phyloP scores from a whole-genome alignment of 2,329 filamentous ascomycete species.

The Aspergillus texensis region DNA sequence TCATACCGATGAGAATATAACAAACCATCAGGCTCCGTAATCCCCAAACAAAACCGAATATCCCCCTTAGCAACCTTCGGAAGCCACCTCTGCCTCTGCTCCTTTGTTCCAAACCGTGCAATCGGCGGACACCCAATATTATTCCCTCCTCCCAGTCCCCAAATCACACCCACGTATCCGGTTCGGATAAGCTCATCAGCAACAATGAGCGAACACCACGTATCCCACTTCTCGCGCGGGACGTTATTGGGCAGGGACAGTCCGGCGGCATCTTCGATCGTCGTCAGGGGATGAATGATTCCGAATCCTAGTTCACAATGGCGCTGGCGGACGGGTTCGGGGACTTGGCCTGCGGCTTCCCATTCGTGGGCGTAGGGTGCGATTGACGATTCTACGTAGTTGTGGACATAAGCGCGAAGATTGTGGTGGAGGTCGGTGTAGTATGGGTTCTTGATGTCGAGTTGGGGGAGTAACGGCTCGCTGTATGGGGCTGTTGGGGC shows the following conservation, averaged over 20 bases:
- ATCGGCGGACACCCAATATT: conserved; percentile 67
- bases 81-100: conserved; percentile 62
- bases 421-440: conserved; percentile 64
- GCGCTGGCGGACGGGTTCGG: conserved; percentile 42
- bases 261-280: conserved; percentile 42
- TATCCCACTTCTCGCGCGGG: conserved; percentile 54
- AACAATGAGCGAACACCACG: conserved; percentile 59
- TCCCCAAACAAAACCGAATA: conserved; percentile 64
- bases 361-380: conserved; percentile 64
- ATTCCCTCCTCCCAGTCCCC: conserved; percentile 61
- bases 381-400: conserved; percentile 62
- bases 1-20: conserved; percentile 4
- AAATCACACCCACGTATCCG: conserved; percentile 60
- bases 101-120: conserved; percentile 62
- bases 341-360: conserved; percentile 61
- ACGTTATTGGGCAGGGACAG: conserved; percentile 50
- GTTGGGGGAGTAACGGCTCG: conserved; percentile 52
- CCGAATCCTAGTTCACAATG: conserved; percentile 45
- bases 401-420: conserved; percentile 60
- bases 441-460: conserved; percentile 51
- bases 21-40: conserved; percentile 64
- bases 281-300: conserved; percentile 41
- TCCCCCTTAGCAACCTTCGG: conserved; percentile 61
- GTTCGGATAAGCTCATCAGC: conserved; percentile 60
- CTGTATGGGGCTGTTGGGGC: conserved; percentile 40